These are phyloP conservation scores for Metarhizium robertsii DNA, from an alignment of 2,329 filamentous ascomycete genomes.

Conservation along the genomic window DNA sequence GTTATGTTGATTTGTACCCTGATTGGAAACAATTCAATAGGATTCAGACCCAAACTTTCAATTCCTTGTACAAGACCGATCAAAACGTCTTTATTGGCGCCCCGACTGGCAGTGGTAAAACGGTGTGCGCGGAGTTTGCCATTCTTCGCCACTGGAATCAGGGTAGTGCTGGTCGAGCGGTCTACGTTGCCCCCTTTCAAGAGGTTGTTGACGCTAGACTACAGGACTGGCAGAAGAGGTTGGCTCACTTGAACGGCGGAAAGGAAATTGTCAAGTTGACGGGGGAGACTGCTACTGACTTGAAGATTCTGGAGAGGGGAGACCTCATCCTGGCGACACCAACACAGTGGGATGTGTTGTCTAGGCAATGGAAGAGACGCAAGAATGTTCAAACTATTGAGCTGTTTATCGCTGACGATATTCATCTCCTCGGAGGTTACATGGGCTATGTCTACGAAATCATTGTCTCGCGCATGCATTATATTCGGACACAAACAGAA, in stretches of 20 bases:
- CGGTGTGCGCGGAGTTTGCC: constrained; percentile 90
- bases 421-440: constrained; percentile 84
- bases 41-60: constrained; percentile 95
- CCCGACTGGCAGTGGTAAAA: constrained; percentile 94
- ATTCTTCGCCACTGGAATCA: constrained; percentile 76
- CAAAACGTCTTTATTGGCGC: constrained; percentile 91
- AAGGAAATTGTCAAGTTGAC: constrained; percentile 90
- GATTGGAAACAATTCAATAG: constrained; percentile 89
- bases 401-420: constrained; percentile 88
- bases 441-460: constrained; percentile 90
- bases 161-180: constrained; percentile 55
- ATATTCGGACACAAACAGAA: constrained; percentile 83
- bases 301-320: constrained; percentile 78
- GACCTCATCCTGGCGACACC: constrained; percentile 91
- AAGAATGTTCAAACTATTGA: constrained; percentile 90
- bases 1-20: constrained; percentile 74
- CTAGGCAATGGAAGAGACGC: constrained; percentile 89
- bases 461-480: constrained; percentile 95
- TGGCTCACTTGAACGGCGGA: constrained; percentile 64
- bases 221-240: constrained; percentile 76
- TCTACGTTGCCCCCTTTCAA: constrained; percentile 93
- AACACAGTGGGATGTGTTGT: constrained; percentile 90
- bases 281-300: constrained; percentile 82
- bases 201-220: constrained; percentile 77
- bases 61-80: constrained; percentile 80